Percentiles rank a stretch among this genome's conserved stretches.
phyloP scores from a whole-genome alignment of 768 basidiomycete species.

The Hericium erinaceus region DNA sequence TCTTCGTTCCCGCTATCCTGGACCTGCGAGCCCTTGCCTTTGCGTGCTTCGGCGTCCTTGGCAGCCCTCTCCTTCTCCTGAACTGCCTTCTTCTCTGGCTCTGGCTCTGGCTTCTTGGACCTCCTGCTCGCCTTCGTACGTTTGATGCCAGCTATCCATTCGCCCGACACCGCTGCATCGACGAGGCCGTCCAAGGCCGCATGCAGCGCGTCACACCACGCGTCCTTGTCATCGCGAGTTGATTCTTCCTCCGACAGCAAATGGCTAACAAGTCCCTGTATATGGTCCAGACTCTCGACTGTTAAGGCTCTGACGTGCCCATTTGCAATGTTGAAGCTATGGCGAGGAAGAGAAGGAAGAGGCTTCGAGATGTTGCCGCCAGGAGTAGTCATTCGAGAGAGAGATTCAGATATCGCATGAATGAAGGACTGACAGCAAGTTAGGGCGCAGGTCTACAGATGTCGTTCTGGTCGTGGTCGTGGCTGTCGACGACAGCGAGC shows the following conservation, averaged over 20 bases:
- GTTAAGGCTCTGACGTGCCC: not conserved
- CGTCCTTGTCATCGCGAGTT: slow-evolving; percentile 4
- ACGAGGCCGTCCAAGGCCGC: slow-evolving; percentile 8
- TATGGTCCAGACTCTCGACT: slow-evolving; percentile 5
- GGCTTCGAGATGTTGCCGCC: not conserved
- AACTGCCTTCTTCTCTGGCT: slow-evolving; percentile 2
- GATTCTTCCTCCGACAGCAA: slow-evolving; percentile 9
- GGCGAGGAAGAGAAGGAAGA: not conserved
- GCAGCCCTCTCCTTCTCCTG: slow-evolving; percentile 5
- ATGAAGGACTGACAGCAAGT: not conserved
- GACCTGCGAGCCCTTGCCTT: not conserved
- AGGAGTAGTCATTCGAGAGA: not conserved
- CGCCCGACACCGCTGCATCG: not conserved
- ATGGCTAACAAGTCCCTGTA: slow-evolving; percentile 2
- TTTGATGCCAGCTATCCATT: slow-evolving; percentile 8
- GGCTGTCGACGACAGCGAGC: not conserved
- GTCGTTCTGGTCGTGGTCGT: not conserved
- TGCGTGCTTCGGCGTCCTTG: slow-evolving; percentile 3
- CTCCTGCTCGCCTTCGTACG: slow-evolving; percentile 4
- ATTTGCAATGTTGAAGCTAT: not conserved
- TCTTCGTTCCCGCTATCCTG: not conserved
- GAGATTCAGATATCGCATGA: not conserved
- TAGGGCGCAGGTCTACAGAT: not conserved
- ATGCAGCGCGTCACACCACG: slow-evolving; percentile 5
- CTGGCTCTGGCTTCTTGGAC: not conserved